These are phyloP conservation scores for Larix kaempferi DNA, from an alignment of 75 land plant genomes.

Conservation along the genomic window DNA sequence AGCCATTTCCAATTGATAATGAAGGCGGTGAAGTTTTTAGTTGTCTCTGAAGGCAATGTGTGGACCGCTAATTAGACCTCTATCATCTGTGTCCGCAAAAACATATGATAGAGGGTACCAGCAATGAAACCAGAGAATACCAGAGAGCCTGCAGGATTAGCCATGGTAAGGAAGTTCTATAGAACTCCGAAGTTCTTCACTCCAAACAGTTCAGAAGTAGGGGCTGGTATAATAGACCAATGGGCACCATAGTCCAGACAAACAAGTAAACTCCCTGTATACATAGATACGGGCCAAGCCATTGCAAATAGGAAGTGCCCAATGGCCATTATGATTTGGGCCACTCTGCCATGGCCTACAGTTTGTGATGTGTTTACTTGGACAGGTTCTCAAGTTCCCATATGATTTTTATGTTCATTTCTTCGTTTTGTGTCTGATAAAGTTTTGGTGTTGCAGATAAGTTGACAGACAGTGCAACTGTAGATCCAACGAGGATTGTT, in stretches of 20 bases:
- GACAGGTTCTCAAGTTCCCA: no score
- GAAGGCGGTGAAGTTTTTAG: no score
- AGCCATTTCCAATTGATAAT: no score
- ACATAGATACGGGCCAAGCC: conserved; percentile 62
- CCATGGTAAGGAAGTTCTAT: conserved; percentile 69
- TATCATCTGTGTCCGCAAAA: no score
- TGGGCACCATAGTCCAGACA: conserved; percentile 78
- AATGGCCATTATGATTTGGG: conserved; percentile 65
- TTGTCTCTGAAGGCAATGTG: no score
- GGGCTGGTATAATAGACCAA: conserved; percentile 61
- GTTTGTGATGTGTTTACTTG: no score
- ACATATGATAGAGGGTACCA: conserved; percentile 69
- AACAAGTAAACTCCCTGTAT: conserved; percentile 61
- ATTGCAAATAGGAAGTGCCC: conserved; percentile 66
- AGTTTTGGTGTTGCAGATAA: no score
- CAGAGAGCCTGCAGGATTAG: conserved; percentile 22
- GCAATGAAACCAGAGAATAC: conserved; percentile 86
- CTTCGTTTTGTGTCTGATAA: no score
- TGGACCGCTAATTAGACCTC: no score
- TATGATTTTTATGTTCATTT: no score
- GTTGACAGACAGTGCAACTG: no score
- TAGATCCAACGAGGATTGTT: no score
- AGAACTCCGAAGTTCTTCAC: conserved; percentile 69
- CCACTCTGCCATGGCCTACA: conserved; percentile 48
- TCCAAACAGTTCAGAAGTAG: conserved; percentile 81